Conservation (phyloP, 768 basidiomycete genomes). For the Flagelloscypha sp. region DNA sequence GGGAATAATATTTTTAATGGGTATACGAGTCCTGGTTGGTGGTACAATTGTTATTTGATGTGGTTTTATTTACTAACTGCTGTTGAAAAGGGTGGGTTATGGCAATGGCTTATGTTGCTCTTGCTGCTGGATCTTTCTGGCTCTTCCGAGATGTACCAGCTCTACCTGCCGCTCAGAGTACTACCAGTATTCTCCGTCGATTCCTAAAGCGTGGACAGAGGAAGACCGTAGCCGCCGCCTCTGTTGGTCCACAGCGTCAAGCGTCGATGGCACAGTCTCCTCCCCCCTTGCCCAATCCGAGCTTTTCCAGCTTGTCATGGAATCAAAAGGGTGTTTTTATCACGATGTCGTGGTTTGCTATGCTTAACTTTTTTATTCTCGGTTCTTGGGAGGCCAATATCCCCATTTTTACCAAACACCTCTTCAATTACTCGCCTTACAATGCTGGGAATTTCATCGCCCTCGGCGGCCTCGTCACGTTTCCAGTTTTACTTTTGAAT, state of each 20-base stretch:
- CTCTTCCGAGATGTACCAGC: too few relatives aligned
- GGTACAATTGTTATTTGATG: conserved; percentile 4
- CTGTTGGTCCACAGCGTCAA: too few relatives aligned
- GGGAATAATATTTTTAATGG: conserved; percentile 53
- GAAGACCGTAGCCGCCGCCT: too few relatives aligned
- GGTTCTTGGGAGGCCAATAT: conserved; percentile 65
- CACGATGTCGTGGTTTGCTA: conserved; percentile 66
- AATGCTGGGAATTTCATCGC: conserved; percentile 65
- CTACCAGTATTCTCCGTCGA: too few relatives aligned
- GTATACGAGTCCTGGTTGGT: conserved; percentile 60
- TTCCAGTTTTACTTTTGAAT: conserved; percentile 62
- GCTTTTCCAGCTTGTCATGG: too few relatives aligned
- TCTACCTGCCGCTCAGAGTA: too few relatives aligned
- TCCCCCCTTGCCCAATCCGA: too few relatives aligned
- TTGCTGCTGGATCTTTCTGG: too few relatives aligned
- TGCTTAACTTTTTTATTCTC: conserved; percentile 66
- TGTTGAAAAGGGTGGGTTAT: too few relatives aligned
- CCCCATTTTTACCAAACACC: conserved; percentile 45
- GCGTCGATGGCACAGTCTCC: too few relatives aligned
- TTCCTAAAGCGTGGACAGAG: too few relatives aligned
- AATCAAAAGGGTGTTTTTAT: conserved; percentile 44
- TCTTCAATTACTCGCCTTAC: conserved; percentile 51
- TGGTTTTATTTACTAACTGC: neutral
- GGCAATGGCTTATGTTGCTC: conserved; percentile 45
- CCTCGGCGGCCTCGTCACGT: conserved; percentile 50